Evolutionary conservation across 2,329 filamentous ascomycete genomes (phyloP).

Genomic region (Trichoderma breve): DNA sequence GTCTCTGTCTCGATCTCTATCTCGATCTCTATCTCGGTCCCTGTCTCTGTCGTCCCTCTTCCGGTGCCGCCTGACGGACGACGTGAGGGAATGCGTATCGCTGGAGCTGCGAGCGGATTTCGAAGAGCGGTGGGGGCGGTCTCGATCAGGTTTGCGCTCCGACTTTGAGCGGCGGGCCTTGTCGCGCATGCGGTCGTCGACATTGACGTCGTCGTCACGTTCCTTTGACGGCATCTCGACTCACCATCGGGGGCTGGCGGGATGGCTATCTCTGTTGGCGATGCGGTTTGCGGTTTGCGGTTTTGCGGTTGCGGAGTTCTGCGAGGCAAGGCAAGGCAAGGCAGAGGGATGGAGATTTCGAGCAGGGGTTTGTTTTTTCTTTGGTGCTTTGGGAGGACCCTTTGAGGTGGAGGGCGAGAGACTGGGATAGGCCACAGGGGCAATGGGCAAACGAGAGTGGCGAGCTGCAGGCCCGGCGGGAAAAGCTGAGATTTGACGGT

Average conservation of each 20-base stretch:
- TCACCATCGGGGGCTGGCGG: conserved; percentile 31
- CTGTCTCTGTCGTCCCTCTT: conserved; percentile 28
- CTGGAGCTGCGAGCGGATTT: conserved; percentile 45
- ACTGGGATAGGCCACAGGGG: neutral
- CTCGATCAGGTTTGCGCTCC: conserved; percentile 37
- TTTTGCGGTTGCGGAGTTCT: neutral
- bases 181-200: conserved; percentile 40
- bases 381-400: neutral
- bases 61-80: conserved; percentile 36
- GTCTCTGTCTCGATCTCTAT: conserved; percentile 36
- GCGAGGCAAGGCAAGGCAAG: neutral
- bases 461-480: conserved; percentile 8
- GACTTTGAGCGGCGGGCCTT: conserved; percentile 41
- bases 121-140: conserved; percentile 32
- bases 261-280: neutral
- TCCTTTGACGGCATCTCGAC: conserved; percentile 42
- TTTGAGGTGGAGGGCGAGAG: neutral
- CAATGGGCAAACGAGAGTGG: conserved; percentile 4
- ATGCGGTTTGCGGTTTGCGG: neutral
- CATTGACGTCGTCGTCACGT: conserved; percentile 40
- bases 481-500: neutral
- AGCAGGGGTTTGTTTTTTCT: conserved; percentile 10
- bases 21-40: conserved; percentile 37
- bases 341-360: neutral
- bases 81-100: conserved; percentile 41